Evolutionary conservation across 305 asterid genomes (phyloP).

Genomic region (Fraxinus latifolia): DNA sequence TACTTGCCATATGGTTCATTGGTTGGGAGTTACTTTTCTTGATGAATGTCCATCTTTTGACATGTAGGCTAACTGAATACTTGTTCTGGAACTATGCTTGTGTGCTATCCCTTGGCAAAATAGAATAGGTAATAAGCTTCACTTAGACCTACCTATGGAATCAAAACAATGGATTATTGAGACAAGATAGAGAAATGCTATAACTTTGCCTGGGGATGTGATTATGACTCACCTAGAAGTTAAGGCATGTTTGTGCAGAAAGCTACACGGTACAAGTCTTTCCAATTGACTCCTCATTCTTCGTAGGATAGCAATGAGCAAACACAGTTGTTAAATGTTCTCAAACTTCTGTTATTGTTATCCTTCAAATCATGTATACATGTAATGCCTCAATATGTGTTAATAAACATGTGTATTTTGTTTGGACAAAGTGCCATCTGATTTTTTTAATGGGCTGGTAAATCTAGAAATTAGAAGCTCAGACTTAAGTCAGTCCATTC

Average conservation of each 20-base stretch:
- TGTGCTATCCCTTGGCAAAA: background rate
- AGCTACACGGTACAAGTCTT: background rate
- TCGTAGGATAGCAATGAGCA: background rate
- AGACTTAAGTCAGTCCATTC: background rate
- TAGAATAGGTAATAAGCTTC: background rate
- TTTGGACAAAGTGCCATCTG: background rate
- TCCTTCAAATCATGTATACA: background rate
- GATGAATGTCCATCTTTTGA: background rate
- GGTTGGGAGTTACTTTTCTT: background rate
- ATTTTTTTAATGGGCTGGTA: background rate
- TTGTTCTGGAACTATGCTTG: background rate
- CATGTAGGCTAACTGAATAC: background rate
- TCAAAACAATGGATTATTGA: background rate
- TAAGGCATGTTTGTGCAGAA: background rate
- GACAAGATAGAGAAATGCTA: background rate
- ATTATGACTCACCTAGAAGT: background rate
- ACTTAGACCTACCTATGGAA: background rate
- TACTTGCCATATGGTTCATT: background rate
- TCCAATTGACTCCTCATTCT: background rate
- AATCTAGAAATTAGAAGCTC: background rate
- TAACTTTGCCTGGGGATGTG: background rate
- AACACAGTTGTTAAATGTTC: background rate
- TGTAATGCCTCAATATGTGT: background rate
- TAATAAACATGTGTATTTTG: background rate
- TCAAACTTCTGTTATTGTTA: background rate